phyloP scores from a whole-genome alignment of 75 land plant species.

The Cryptomeria japonica region DNA sequence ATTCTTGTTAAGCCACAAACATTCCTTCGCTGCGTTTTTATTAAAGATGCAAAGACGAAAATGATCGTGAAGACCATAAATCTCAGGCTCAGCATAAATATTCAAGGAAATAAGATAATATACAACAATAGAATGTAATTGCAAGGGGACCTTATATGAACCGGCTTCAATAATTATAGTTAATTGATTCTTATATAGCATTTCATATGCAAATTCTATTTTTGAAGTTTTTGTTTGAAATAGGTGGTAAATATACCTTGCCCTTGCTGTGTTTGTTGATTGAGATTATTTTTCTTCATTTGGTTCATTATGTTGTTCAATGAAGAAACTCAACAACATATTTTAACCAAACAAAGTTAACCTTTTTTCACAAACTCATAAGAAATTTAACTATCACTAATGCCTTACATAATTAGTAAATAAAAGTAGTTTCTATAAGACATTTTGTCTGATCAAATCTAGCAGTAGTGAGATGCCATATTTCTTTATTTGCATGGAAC shows the following conservation, averaged over 20 bases:
- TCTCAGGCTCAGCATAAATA: not conserved
- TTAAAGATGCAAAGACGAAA: too few relatives aligned
- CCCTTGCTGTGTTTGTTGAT: not conserved
- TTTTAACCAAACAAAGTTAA: not conserved
- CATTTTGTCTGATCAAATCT: too few relatives aligned
- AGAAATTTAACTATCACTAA: not conserved
- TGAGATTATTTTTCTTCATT: not conserved
- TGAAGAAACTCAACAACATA: not conserved
- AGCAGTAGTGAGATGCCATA: not conserved
- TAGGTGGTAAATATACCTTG: not conserved
- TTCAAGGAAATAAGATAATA: not conserved
- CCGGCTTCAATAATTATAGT: not conserved
- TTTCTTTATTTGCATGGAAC: not conserved
- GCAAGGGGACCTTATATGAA: not conserved
- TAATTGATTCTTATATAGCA: not conserved
- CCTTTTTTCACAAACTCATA: not conserved
- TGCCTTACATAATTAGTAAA: not conserved
- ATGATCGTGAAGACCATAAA: not conserved
- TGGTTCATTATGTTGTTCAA: not conserved
- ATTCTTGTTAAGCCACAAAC: too few relatives aligned
- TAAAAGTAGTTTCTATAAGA: not conserved
- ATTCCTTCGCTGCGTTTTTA: too few relatives aligned
- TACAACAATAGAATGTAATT: not conserved
- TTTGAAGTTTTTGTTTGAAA: not conserved
- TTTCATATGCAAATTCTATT: not conserved